Evolutionary conservation across 495 filamentous ascomycete genomes (phyloP).

Genomic region (Penicillium pancosmium): DNA sequence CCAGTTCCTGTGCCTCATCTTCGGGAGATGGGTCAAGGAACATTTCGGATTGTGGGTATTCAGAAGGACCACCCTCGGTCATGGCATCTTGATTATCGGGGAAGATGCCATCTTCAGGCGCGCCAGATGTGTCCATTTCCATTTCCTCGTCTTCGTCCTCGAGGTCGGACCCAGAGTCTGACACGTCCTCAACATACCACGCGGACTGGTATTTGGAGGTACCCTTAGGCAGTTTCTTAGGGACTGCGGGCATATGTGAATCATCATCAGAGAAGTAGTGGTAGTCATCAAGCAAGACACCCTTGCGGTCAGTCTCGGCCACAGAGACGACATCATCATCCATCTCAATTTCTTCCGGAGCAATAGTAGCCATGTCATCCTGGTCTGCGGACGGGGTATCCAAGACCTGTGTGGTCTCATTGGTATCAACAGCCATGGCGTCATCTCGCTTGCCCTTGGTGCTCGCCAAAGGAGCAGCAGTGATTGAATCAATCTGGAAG

Average conservation of each 20-base stretch:
- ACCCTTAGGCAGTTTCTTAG: constrained; percentile 82
- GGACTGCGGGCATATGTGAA: constrained; percentile 57
- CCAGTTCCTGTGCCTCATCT: constrained; percentile 78
- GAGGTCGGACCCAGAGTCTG: constrained; percentile 84
- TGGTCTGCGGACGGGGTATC: constrained; percentile 73
- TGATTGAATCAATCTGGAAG: constrained; percentile 90
- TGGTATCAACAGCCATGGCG: constrained; percentile 68
- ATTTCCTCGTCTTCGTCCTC: constrained; percentile 63
- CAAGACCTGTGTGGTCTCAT: constrained; percentile 54
- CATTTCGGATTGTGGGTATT: constrained; percentile 88
- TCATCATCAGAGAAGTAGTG: constrained; percentile 98
- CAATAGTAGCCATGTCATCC: constrained; percentile 80
- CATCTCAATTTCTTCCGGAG: constrained; percentile 82
- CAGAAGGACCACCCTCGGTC: constrained; percentile 79
- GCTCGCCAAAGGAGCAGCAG: constrained; percentile 62
- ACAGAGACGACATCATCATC: constrained; percentile 62
- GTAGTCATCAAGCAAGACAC: constrained; percentile 92
- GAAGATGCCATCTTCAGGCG: constrained; percentile 80
- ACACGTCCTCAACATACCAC: constrained; percentile 87
- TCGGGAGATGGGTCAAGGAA: constrained; percentile 86
- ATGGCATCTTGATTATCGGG: constrained; percentile 66
- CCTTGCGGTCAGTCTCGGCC: constrained; percentile 63
- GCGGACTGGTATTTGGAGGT: constrained; percentile 93
- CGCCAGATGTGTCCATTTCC: constrained; percentile 50
- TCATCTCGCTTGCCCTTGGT: constrained; percentile 61